Evolutionary conservation across 2,329 filamentous ascomycete genomes (phyloP).

Genomic region (Stenocarpella maydis): DNA sequence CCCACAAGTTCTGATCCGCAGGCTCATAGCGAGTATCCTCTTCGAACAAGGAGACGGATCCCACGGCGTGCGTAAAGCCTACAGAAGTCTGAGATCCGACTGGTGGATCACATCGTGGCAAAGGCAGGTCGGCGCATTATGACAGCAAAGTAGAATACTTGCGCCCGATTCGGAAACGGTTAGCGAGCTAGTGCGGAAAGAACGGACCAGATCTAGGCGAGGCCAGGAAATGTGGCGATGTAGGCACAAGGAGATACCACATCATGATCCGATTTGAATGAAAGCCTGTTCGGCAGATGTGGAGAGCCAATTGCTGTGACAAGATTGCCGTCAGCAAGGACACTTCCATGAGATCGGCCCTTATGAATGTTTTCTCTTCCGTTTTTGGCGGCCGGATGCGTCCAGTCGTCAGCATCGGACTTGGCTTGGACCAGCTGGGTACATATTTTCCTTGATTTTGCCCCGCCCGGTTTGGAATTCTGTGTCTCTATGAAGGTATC

Average conservation of each 20-base stretch:
- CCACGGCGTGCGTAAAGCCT: slow-evolving; percentile 35
- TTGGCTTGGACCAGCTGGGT: neutral
- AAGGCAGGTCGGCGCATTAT: slow-evolving; percentile 34
- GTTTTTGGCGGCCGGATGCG: neutral
- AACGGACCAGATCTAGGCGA: slow-evolving; percentile 32
- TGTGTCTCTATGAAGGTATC: neutral
- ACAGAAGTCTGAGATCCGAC: slow-evolving; percentile 33
- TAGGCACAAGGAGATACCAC: neutral
- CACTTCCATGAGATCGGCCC: neutral
- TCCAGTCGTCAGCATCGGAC: neutral
- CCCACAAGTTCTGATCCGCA: neutral
- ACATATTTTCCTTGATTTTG: neutral
- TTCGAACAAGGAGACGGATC: neutral
- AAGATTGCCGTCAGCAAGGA: neutral
- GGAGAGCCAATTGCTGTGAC: neutral
- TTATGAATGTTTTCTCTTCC: neutral
- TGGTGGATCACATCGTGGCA: slow-evolving; percentile 33
- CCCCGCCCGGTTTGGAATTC: neutral
- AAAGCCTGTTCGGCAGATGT: slow-evolving; percentile 24
- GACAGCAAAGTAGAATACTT: slow-evolving; percentile 36
- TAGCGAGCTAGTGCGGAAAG: slow-evolving; percentile 45
- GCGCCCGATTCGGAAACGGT: slow-evolving; percentile 44
- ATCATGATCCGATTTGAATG: slow-evolving; percentile 6
- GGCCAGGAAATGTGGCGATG: neutral
- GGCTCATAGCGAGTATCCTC: neutral